A percentile compares a stretch with the other conserved stretches of the same genome.
Evolutionary conservation across 106 monocot genomes (phyloP).

Genomic region (Allium cepa): DNA sequence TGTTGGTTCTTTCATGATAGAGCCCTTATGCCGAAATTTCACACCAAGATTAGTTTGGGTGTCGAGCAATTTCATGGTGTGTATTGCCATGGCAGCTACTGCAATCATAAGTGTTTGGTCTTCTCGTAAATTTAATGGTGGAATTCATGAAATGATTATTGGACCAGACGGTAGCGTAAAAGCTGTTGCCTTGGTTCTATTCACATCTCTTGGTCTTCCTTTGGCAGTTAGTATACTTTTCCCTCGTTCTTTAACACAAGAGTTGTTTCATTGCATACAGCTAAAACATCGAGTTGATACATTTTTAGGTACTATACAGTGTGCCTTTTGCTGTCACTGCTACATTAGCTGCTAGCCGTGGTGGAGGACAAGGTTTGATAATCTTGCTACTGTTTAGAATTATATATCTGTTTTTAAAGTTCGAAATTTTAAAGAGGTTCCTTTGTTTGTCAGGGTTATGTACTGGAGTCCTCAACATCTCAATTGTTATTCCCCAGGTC

Average conservation of each 20-base stretch:
- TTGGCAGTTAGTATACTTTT: constrained; percentile 38
- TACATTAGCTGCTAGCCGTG: not conserved
- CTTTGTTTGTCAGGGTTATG: constrained; percentile 50
- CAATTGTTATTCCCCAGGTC: constrained; percentile 93
- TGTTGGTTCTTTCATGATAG: constrained; percentile 61
- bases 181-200: constrained; percentile 37
- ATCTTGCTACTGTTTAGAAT: too few relatives aligned
- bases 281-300: not conserved
- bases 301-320: not conserved
- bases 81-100: constrained; percentile 46
- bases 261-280: not conserved
- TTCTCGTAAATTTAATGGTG: constrained; percentile 11
- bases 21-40: constrained; percentile 65
- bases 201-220: constrained; percentile 71
- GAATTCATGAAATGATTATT: constrained; percentile 8
- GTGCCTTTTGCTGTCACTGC: not conserved
- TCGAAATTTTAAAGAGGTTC: too few relatives aligned
- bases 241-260: not conserved
- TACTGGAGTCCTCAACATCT: constrained; percentile 83
- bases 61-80: constrained; percentile 61
- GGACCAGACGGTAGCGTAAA: constrained; percentile 20
- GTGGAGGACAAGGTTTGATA: not conserved
- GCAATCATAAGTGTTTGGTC: constrained; percentile 54
- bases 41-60: constrained; percentile 63
- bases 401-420: too few relatives aligned